Evolutionary conservation across 2,329 filamentous ascomycete species (phyloP).

Genomic region (Chaetomiaceae sp.): DNA sequence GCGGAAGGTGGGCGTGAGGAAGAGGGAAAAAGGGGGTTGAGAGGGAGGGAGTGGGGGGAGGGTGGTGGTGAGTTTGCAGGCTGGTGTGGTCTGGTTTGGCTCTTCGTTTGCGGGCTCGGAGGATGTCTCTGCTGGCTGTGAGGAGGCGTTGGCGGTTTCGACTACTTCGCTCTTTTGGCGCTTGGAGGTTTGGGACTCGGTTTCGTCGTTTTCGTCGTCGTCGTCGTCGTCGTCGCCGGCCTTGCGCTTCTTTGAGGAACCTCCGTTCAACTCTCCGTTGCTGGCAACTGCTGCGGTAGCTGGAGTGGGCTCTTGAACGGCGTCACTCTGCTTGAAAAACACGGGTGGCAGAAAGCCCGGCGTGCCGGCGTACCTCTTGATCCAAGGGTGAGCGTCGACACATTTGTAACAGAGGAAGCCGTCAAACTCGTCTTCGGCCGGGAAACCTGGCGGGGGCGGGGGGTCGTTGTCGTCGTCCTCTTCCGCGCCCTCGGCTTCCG

Average conservation of each 20-base stretch:
- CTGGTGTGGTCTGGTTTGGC: neutral
- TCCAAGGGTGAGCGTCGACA: conserved; percentile 81
- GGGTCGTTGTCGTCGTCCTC: conserved; percentile 51
- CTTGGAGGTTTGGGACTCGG: conserved; percentile 42
- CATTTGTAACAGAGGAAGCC: conserved; percentile 94
- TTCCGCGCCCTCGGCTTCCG: conserved; percentile 18
- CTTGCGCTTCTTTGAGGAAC: conserved; percentile 64
- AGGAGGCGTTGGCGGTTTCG: conserved; percentile 12
- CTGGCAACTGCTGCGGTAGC: neutral
- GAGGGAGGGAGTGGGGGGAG: conserved; percentile 54
- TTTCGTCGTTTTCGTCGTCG: conserved; percentile 8
- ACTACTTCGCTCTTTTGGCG: conserved; percentile 46
- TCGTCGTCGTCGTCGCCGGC: conserved; percentile 34
- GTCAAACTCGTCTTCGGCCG: conserved; percentile 83
- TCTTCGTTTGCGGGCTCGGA: neutral
- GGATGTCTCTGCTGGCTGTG: neutral
- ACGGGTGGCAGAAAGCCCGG: conserved; percentile 75
- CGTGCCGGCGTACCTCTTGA: conserved; percentile 79
- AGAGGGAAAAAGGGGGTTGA: conserved; percentile 66
- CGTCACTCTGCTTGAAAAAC: conserved; percentile 39
- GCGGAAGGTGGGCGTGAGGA: conserved; percentile 75
- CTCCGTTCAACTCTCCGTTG: conserved; percentile 5
- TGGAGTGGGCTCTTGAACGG: conserved; percentile 17
- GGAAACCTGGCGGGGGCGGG: conserved; percentile 80
- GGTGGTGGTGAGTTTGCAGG: conserved; percentile 58